Evolutionary conservation across 306 rosid species (phyloP).

Genomic region (Medicago ruthenica): DNA sequence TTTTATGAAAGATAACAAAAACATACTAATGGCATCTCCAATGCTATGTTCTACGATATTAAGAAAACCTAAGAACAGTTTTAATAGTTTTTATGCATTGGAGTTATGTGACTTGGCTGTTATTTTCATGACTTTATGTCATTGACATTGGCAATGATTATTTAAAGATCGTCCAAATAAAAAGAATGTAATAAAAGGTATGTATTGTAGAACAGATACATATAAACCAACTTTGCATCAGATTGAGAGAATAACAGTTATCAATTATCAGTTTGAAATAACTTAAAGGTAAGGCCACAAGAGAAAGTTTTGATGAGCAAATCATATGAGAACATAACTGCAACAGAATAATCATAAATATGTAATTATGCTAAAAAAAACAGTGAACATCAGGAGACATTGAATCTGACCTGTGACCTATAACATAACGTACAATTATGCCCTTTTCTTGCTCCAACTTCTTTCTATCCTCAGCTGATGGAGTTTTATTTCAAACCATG

Average conservation of each 20-base stretch:
- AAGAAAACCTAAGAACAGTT: too few relatives aligned
- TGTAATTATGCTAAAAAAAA: slow-evolving; percentile 18
- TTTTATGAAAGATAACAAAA: too few relatives aligned
- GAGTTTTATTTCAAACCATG: slow-evolving; percentile 40
- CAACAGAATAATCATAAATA: slow-evolving; percentile 27
- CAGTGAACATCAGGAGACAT: slow-evolving; percentile 25
- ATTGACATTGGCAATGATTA: too few relatives aligned
- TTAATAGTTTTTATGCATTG: too few relatives aligned
- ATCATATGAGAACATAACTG: not conserved
- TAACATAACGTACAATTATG: slow-evolving; percentile 80
- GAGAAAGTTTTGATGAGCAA: slow-evolving; percentile 1
- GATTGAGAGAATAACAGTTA: slow-evolving; percentile 35
- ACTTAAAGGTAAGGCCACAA: slow-evolving; percentile 15
- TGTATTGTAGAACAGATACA: too few relatives aligned
- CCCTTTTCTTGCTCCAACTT: slow-evolving; percentile 91
- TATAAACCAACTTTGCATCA: slow-evolving; percentile 11
- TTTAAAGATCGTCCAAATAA: too few relatives aligned
- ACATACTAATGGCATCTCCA: too few relatives aligned
- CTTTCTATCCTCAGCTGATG: slow-evolving; percentile 69
- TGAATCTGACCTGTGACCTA: slow-evolving; percentile 82
- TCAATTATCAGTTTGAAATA: slow-evolving; percentile 28
- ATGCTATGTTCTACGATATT: too few relatives aligned
- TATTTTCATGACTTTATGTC: too few relatives aligned
- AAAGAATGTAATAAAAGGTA: too few relatives aligned
- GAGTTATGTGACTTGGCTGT: too few relatives aligned